phyloP scores from a whole-genome alignment of 495 filamentous ascomycete species.

The Penicillium silybi region DNA sequence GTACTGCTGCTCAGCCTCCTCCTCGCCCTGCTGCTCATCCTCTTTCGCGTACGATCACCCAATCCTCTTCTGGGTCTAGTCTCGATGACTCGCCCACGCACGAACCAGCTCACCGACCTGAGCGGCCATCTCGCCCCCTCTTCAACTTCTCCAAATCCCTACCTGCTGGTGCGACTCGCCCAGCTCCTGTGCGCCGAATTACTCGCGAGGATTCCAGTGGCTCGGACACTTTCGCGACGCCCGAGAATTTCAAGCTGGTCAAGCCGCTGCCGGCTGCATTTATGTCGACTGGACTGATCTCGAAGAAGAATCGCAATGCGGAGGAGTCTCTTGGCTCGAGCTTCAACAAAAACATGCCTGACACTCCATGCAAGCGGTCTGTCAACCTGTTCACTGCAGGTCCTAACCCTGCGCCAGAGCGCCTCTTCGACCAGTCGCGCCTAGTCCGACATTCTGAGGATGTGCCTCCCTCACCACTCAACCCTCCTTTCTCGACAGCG shows the following conservation, averaged over 20 bases:
- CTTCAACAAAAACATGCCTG: slow-evolving; percentile 60
- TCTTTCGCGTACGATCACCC: slow-evolving; percentile 76
- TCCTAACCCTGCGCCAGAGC: slow-evolving; percentile 51
- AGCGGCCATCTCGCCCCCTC: slow-evolving; percentile 47
- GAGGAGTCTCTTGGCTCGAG: slow-evolving; percentile 42
- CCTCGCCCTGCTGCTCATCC: slow-evolving; percentile 62
- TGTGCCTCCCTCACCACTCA: slow-evolving; percentile 60
- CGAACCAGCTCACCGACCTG: slow-evolving; percentile 52
- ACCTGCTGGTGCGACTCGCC: slow-evolving; percentile 61
- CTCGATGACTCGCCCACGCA: slow-evolving; percentile 74
- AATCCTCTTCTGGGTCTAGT: slow-evolving; percentile 78
- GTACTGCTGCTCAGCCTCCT: slow-evolving; percentile 25
- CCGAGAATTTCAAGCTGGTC: slow-evolving; percentile 75
- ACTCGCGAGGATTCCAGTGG: slow-evolving; percentile 43
- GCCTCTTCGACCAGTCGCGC: slow-evolving; percentile 49
- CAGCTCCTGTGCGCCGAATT: slow-evolving; percentile 32
- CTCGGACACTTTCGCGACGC: slow-evolving; percentile 67
- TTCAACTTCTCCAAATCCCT: slow-evolving; percentile 78
- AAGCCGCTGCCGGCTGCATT: slow-evolving; percentile 85
- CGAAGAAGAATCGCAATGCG: slow-evolving; percentile 68
- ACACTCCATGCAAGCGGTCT: slow-evolving; percentile 91
- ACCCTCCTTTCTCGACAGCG: slow-evolving; percentile 37
- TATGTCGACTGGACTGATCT: slow-evolving; percentile 90
- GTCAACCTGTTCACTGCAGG: slow-evolving; percentile 60
- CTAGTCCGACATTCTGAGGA: slow-evolving; percentile 62